Evolutionary conservation across 345 rosid species (phyloP), one percentile per base, ranked within the genome.

Genomic region (Euphorbia lathyris): DNA sequence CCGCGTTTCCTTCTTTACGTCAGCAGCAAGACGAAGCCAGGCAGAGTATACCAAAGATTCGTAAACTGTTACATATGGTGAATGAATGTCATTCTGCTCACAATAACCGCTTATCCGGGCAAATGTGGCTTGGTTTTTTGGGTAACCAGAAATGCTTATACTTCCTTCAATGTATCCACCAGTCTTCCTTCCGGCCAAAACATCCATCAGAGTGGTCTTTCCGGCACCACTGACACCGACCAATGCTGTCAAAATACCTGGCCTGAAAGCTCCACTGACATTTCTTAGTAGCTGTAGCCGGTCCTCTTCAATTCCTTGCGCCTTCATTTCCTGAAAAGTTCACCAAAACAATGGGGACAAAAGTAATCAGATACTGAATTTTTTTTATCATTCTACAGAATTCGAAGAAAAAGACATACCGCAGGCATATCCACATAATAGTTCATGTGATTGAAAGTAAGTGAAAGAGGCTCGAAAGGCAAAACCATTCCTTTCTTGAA

Each of bases 171-270:
- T 81, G 51, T 83, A 86, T 0, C 97, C 95, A 13, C 87, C 85
- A 0, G 89, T 91, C 76, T 91, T 91, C 68, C 97, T 85, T 43
- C 88, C 88, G 5, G 88, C 86, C 58, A 87, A 76, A 11, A 91
- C 96, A 68, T 91, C 97, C 87, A 91, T 87, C 62, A 91, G 78
- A 0, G 97, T 91, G 20, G 97, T 91, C 81, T 89, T 91, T 9
- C 97, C 97, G 16, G 97, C 97, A 40, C 97, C 97, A 65, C 96
- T 89, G 0, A 89, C 89, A 2, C 97, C 97, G 48, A 91, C 87
- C 11, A 89, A 74, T 34, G 96, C 91, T 71, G 96, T 89, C 59
- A 91, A 74, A 25, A 86, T 74, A 11, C 97, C 97, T 1, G 96
- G 97, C 69, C 89, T 87, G 66, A 91, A 92, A 71, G 90, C 88